A percentile compares a stretch with the other conserved stretches of the same genome.
Evolutionary conservation across 2,329 filamentous ascomycete genomes (phyloP).

Genomic region (Penicillium freii): DNA sequence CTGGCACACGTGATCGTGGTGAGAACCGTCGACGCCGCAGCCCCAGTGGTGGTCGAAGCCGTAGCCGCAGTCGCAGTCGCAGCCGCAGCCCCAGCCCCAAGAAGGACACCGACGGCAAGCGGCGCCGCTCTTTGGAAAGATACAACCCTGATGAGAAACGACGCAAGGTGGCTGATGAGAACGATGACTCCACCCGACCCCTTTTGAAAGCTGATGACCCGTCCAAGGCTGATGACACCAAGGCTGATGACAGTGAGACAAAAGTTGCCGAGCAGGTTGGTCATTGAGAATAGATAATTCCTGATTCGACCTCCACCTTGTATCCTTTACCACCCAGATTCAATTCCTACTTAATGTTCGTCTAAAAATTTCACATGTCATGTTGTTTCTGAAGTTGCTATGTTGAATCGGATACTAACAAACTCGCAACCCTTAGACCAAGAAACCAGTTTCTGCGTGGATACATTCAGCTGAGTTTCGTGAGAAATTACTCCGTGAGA

Average conservation of each 20-base stretch:
- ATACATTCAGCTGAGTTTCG: slow-evolving; percentile 36
- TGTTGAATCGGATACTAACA: neutral
- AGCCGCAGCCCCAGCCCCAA: slow-evolving; percentile 32
- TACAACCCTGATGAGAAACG: slow-evolving; percentile 47
- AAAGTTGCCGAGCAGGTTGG: slow-evolving; percentile 34
- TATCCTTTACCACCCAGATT: neutral
- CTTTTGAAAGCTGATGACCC: neutral
- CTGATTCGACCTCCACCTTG: slow-evolving; percentile 6
- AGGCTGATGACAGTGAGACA: slow-evolving; percentile 20
- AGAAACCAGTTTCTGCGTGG: slow-evolving; percentile 18
- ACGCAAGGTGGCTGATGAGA: slow-evolving; percentile 42
- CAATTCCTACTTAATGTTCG: slow-evolving; percentile 10
- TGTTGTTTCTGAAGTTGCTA: neutral
- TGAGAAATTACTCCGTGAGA: slow-evolving; percentile 40
- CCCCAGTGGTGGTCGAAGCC: slow-evolving; percentile 28
- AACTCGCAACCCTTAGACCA: slow-evolving; percentile 1
- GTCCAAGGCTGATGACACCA: slow-evolving; percentile 3
- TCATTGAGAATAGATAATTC: slow-evolving; percentile 20
- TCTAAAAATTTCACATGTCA: neutral
- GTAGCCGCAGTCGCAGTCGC: slow-evolving; percentile 32
- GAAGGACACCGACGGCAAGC: slow-evolving; percentile 35
- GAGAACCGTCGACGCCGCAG: slow-evolving; percentile 3
- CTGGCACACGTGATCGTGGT: slow-evolving; percentile 40
- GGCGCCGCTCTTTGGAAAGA: slow-evolving; percentile 47
- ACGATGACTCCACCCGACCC: slow-evolving; percentile 24